A percentile compares a stretch with the other conserved stretches of the same genome.
These are phyloP conservation scores for Prunus campanulata DNA, from an alignment of 306 rosid genomes.

Conservation along the genomic window DNA sequence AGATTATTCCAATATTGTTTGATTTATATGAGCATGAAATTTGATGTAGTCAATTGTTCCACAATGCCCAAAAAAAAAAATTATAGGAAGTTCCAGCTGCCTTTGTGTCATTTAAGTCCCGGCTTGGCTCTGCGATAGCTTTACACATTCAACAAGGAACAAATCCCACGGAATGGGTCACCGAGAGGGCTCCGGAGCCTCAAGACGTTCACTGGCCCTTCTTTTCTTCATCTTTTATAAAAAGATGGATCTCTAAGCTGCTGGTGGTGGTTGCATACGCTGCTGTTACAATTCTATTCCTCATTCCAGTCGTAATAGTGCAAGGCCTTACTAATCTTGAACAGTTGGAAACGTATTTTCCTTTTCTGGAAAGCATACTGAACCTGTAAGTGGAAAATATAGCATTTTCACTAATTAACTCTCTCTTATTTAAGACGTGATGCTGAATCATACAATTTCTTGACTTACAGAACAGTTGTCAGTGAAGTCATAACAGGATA, in stretches of 20 bases:
- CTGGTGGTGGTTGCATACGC: constrained; percentile 49
- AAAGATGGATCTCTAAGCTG: constrained; percentile 64
- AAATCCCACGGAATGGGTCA: constrained; percentile 76
- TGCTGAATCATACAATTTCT: constrained; percentile 16
- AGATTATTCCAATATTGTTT: background rate
- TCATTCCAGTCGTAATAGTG: constrained; percentile 73
- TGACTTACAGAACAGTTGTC: constrained; percentile 62
- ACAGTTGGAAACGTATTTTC: constrained; percentile 62
- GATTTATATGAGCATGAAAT: constrained; percentile 21
- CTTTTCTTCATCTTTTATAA: constrained; percentile 60
- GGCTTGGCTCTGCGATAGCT: constrained; percentile 70
- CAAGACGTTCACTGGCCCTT: constrained; percentile 79
- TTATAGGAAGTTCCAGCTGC: constrained; percentile 76
- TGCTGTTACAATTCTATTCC: constrained; percentile 57
- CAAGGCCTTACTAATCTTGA: constrained; percentile 78
- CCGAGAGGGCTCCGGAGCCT: constrained; percentile 86
- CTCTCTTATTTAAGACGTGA: background rate
- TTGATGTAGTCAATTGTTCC: constrained; percentile 17
- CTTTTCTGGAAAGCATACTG: constrained; percentile 59
- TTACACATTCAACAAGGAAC: constrained; percentile 67
- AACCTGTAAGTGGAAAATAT: constrained; percentile 52
- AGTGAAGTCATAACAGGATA: constrained; percentile 83
- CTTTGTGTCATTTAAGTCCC: constrained; percentile 84
- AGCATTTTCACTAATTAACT: background rate
- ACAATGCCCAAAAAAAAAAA: constrained; percentile 6